These are phyloP conservation scores for Chrysochromulina parva DNA, from an alignment of 78 protist genomes.

Conservation along the genomic window DNA sequence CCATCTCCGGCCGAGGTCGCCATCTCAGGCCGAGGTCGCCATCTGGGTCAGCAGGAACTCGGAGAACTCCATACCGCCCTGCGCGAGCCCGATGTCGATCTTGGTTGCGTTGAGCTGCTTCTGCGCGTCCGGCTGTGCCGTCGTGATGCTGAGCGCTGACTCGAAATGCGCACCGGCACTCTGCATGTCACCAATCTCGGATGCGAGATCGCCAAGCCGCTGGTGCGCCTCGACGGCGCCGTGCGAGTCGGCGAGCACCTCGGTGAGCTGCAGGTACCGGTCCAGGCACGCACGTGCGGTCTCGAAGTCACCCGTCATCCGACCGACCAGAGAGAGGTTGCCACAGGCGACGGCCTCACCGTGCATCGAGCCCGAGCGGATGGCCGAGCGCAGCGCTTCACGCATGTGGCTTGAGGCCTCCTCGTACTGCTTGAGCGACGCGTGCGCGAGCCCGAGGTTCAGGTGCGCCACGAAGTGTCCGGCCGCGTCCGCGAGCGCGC, in stretches of 20 bases:
- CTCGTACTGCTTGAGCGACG: neutral
- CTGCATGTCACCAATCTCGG: too few species aligned
- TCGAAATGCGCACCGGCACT: too few species aligned
- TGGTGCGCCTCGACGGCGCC: neutral
- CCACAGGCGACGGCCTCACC: neutral
- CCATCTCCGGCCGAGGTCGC: too few species aligned
- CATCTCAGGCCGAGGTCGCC: too few species aligned
- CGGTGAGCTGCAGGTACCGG: neutral
- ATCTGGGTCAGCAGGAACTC: too few species aligned
- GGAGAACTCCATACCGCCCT: too few species aligned
- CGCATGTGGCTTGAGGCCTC: neutral
- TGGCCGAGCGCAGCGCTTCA: neutral
- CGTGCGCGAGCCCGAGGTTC: neutral
- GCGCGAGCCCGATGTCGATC: too few species aligned
- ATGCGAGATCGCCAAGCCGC: neutral
- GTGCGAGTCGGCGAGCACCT: neutral
- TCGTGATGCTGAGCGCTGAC: too few species aligned
- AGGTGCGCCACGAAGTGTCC: neutral
- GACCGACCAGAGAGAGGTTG: neutral
- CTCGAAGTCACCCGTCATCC: neutral
- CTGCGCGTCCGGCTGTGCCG: too few species aligned
- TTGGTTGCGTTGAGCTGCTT: too few species aligned
- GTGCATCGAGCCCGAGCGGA: neutral
- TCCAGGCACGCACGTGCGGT: neutral
- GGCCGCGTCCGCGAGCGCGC: neutral